phyloP scores from a whole-genome alignment of 805 yeast species.

The Wickerhamiella alocasiicola region DNA sequence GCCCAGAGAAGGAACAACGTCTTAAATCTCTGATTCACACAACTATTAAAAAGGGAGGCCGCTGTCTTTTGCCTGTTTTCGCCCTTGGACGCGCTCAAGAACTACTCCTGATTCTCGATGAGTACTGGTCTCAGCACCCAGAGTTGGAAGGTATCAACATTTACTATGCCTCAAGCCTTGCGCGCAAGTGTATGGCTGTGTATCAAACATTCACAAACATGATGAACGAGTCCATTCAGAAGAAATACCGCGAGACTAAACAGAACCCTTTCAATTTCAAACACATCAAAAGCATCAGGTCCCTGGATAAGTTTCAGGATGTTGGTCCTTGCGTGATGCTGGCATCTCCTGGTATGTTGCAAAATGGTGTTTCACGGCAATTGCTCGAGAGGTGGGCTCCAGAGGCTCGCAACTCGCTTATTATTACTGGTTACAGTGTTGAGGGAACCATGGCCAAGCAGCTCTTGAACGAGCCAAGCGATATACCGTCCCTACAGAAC shows the following conservation, averaged over 20 bases:
- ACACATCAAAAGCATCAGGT: constrained; percentile 65
- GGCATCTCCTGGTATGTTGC: constrained; percentile 98
- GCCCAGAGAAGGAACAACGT: constrained; percentile 71
- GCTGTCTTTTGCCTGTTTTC: constrained; percentile 85
- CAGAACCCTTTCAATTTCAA: constrained; percentile 87
- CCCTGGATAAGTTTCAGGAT: constrained; percentile 77
- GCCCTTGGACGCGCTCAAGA: constrained; percentile 98
- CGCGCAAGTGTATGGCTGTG: constrained; percentile 93
- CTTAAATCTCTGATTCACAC: constrained; percentile 73
- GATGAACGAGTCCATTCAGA: constrained; percentile 88
- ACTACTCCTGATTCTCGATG: constrained; percentile 75
- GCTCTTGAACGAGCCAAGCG: constrained; percentile 73
- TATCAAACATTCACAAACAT: constrained; percentile 92
- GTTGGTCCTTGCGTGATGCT: constrained; percentile 91
- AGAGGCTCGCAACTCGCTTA: constrained; percentile 75
- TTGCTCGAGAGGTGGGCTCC: constrained; percentile 95
- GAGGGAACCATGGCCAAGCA: constrained; percentile 97
- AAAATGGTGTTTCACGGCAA: constrained; percentile 87
- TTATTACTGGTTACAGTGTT: constrained; percentile 92
- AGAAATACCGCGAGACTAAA: constrained; percentile 60
- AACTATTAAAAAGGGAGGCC: constrained; percentile 76
- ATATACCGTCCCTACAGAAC: constrained; percentile 72
- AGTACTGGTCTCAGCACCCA: constrained; percentile 78
- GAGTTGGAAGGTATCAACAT: constrained; percentile 74
- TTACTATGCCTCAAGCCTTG: constrained; percentile 84